Percentiles rank a stretch among this genome's conserved stretches.
phyloP scores from a whole-genome alignment of 192 early-diverging fungal species.

The Mortierella alpina region DNA sequence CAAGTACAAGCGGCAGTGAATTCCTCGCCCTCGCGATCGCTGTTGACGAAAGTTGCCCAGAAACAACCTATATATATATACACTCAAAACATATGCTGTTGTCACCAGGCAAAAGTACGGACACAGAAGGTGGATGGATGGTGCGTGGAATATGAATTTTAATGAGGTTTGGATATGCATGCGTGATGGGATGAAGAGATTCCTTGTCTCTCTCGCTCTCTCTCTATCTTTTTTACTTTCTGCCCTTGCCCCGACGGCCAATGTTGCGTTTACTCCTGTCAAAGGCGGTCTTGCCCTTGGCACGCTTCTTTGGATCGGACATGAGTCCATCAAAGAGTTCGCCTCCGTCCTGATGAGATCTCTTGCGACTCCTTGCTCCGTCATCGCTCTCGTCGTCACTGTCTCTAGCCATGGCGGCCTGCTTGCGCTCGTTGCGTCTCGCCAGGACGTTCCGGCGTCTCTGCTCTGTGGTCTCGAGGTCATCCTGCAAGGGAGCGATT shows the following conservation, averaged over 20 bases:
- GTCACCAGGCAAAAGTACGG: not conserved
- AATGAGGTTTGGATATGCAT: too few relatives aligned
- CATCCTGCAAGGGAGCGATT: conserved; percentile 60
- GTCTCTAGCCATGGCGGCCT: conserved; percentile 38
- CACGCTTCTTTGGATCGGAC: conserved; percentile 17
- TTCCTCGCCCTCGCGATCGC: too few relatives aligned
- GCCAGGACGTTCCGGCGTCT: conserved; percentile 59
- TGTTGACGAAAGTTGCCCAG: too few relatives aligned
- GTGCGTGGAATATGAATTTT: too few relatives aligned
- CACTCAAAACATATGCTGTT: not conserved
- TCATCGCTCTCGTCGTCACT: conserved; percentile 37
- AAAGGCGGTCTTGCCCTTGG: conserved; percentile 35
- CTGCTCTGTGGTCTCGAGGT: conserved; percentile 58
- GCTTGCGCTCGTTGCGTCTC: conserved; percentile 53
- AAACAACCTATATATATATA: not conserved
- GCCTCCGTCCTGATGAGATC: conserved; percentile 16
- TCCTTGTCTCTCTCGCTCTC: too few relatives aligned
- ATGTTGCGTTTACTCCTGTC: conserved; percentile 48
- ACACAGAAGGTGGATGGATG: too few relatives aligned
- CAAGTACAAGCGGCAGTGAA: conserved; percentile 43
- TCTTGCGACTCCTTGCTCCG: conserved; percentile 23
- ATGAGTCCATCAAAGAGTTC: conserved; percentile 56
- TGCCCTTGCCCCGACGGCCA: conserved; percentile 27
- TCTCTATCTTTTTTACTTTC: too few relatives aligned
- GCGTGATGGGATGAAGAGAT: too few relatives aligned